Percentiles rank a stretch among this genome's conserved stretches.
Evolutionary conservation across 441 rosid species (phyloP).

Genomic region (Eugenia klotzschiana): DNA sequence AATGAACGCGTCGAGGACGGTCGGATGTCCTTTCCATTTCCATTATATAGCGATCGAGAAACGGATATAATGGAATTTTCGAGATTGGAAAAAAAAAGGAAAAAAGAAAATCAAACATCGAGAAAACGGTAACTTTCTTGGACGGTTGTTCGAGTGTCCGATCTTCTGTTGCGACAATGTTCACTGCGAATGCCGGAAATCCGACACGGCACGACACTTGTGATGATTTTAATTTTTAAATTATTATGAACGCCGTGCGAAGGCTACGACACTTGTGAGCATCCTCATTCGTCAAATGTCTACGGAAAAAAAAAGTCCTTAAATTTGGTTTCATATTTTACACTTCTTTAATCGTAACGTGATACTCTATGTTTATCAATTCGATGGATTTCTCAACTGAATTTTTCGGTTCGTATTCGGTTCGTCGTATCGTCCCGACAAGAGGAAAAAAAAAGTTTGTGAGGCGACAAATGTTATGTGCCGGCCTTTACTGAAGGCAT

Average conservation of each 20-base stretch:
- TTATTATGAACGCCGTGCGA: rapidly evolving
- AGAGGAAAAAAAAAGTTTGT: neutral
- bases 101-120: too few species aligned
- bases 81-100: too few species aligned
- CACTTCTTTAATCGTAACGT: too few species aligned
- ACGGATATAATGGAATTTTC: neutral
- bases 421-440: neutral
- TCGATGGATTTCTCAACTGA: neutral
- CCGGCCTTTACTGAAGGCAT: neutral
- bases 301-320: neutral
- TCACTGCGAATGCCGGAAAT: rapidly evolving
- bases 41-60: neutral
- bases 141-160: too few species aligned
- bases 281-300: neutral
- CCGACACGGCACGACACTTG: rapidly evolving
- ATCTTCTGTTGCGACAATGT: too few species aligned
- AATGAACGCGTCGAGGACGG: neutral
- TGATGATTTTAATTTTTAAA: too few species aligned
- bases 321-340: neutral
- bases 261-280: rapidly evolving
- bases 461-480: neutral
- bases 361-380: neutral
- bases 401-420: neutral
- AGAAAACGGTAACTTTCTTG: too few species aligned
- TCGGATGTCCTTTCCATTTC: neutral